Evolutionary conservation across 129 eudicot genomes (phyloP), one percentile per base, ranked within the genome.

Genomic region (Artemisia annua): DNA sequence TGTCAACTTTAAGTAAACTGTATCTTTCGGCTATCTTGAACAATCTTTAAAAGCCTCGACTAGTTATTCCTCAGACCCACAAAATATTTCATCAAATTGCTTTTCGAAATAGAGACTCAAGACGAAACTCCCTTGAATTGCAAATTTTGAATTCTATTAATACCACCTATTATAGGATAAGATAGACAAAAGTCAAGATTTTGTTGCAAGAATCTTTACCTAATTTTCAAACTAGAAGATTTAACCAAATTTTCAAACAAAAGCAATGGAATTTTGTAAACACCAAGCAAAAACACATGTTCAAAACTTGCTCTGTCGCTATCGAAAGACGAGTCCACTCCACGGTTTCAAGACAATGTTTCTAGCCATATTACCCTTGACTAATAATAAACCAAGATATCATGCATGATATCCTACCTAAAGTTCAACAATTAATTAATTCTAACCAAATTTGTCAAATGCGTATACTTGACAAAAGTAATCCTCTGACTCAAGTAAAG

Each of bases 181-280:
- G 78, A 71, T 28, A 3, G 48, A 55, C 73, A 78, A 71, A 63
- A 71, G 73, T 78, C 82, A 78, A 78, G 73, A 78, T 71, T 71
- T 56, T 76, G 43, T 63, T 48, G 28, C 73, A 78, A 54, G 78
- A 76, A 78, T 79, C 69, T 61, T 43, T 62, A 35, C 75, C 83
- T 74, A 74, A 78, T 73, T 46, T 43, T 65, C 69, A 39, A 65
- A 44, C 26, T 12, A 62, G 59, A 57, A 78, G 26, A 66, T 52
- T 59, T 74, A 78, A 52, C 63, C 71, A 69, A 72, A 72, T 58
- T 74, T 53, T 69, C 77, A 75, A 48, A 62, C 70, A 69, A 75
- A 59, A 80, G 79, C 78, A 77, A 75, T 71, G 28, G 63, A 61
- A 62, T 77, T 68, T 69, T 19, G 44, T 62, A 46, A 11, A 58